Conservation (phyloP, 768 basidiomycete species). For the Boletus pseudo-olivaceus region DNA sequence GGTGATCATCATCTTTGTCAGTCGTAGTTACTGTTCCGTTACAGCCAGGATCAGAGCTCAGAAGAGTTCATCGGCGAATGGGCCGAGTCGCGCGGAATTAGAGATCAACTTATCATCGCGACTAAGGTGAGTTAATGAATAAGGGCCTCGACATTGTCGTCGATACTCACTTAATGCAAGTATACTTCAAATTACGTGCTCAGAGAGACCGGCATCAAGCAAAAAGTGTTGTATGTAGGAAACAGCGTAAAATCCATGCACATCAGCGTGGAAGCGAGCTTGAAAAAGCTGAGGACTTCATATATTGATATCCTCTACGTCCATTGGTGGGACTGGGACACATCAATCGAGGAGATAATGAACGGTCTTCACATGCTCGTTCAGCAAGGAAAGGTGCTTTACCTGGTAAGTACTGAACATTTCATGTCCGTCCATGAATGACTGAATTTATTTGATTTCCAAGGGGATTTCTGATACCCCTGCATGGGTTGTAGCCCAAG, state of each 20-base stretch:
- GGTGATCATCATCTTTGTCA: not conserved
- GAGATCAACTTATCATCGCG: constrained; percentile 46
- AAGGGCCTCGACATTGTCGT: constrained; percentile 3
- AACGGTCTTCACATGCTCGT: constrained; percentile 41
- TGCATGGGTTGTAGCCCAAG: constrained; percentile 47
- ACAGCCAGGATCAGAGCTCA: constrained; percentile 37
- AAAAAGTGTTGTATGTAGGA: constrained; percentile 43
- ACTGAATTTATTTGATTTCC: not conserved
- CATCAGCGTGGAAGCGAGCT: constrained; percentile 33
- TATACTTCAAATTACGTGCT: constrained; percentile 22
- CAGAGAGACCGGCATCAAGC: constrained; percentile 9
- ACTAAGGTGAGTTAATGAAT: constrained; percentile 27
- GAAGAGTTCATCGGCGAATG: constrained; percentile 49
- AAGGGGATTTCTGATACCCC: constrained; percentile 43
- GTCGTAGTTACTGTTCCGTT: not conserved
- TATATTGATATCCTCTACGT: constrained; percentile 58
- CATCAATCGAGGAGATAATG: constrained; percentile 46
- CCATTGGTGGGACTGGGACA: constrained; percentile 48
- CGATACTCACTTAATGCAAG: constrained; percentile 5
- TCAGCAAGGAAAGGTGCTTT: constrained; percentile 40
- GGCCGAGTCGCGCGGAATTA: constrained; percentile 38
- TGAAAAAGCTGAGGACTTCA: constrained; percentile 25
- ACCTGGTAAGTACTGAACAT: constrained; percentile 25
- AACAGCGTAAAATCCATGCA: constrained; percentile 46
- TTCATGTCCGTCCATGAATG: not conserved